These are phyloP conservation scores for Colletotrichum cuscutae DNA, from an alignment of 2,329 filamentous ascomycete species.

Conservation along the genomic window DNA sequence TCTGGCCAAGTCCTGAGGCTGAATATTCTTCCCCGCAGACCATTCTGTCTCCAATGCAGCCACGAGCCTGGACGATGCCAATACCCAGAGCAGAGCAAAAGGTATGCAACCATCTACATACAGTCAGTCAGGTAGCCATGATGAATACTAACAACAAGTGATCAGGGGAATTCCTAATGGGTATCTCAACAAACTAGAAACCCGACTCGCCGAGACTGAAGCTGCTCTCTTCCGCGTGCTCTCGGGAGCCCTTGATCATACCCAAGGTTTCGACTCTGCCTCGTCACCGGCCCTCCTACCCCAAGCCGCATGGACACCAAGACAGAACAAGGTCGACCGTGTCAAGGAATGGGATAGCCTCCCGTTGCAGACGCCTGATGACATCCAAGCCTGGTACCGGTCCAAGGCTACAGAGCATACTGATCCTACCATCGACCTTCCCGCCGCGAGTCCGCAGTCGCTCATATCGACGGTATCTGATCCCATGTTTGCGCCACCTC, in stretches of 20 bases:
- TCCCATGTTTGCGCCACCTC: neutral
- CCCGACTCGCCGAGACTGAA: slow-evolving; percentile 47
- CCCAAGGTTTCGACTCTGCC: neutral
- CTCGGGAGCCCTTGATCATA: neutral
- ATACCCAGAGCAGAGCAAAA: slow-evolving; percentile 48
- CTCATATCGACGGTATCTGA: neutral
- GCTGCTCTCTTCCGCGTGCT: slow-evolving; percentile 41
- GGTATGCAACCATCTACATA: slow-evolving; percentile 28
- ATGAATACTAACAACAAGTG: neutral
- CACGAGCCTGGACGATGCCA: slow-evolving; percentile 43
- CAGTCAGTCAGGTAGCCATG: neutral
- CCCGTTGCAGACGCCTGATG: slow-evolving; percentile 34
- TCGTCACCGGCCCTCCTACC: neutral
- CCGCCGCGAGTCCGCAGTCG: slow-evolving; percentile 1
- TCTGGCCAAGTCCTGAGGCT: slow-evolving; percentile 15
- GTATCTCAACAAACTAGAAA: slow-evolving; percentile 51
- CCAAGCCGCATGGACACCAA: slow-evolving; percentile 20
- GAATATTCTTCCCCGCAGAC: slow-evolving; percentile 35
- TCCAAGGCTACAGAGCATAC: slow-evolving; percentile 6
- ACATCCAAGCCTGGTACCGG: slow-evolving; percentile 39
- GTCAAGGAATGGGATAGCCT: slow-evolving; percentile 43
- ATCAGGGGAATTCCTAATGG: slow-evolving; percentile 48
- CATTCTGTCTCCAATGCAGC: slow-evolving; percentile 43
- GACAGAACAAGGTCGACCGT: slow-evolving; percentile 41
- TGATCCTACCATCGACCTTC: neutral